A percentile compares a stretch with the other conserved stretches of the same genome.
These are phyloP conservation scores for Botrytis hyacinthi DNA, from an alignment of 2,329 filamentous ascomycete species.

Conservation along the genomic window DNA sequence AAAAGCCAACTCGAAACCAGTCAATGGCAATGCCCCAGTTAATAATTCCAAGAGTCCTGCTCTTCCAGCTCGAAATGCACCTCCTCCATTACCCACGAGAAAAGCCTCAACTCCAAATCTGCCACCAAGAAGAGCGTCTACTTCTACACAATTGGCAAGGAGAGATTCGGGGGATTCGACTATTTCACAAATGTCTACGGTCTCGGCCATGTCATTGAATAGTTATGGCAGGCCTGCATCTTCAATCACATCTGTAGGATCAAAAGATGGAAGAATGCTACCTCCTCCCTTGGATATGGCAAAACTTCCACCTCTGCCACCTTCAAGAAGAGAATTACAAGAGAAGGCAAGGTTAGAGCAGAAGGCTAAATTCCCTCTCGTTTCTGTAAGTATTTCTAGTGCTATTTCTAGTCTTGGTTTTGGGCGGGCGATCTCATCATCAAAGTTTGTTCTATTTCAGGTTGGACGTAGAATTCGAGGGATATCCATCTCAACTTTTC, in stretches of 20 bases:
- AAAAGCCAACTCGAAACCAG: conserved; percentile 30
- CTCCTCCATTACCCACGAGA: conserved; percentile 52
- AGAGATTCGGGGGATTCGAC: conserved; percentile 59
- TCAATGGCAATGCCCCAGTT: conserved; percentile 33
- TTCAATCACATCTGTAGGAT: conserved; percentile 47
- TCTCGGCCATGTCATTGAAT: conserved; percentile 52
- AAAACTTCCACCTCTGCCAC: conserved; percentile 58
- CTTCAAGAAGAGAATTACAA: conserved; percentile 54
- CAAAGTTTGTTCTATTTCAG: background rate
- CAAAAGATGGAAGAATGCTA: conserved; percentile 48
- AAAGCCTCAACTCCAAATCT: conserved; percentile 41
- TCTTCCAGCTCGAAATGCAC: conserved; percentile 35
- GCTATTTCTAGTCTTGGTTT: background rate
- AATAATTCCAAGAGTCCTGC: conserved; percentile 29
- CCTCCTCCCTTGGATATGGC: conserved; percentile 56
- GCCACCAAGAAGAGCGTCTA: conserved; percentile 6
- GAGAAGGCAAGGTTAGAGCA: conserved; percentile 45
- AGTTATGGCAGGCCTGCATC: conserved; percentile 42
- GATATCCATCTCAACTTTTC: background rate
- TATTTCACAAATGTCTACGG: conserved; percentile 51
- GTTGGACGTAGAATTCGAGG: background rate
- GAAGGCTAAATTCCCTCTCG: conserved; percentile 32
- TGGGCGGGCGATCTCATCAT: background rate
- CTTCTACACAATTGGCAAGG: conserved; percentile 40
- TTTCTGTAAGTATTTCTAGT: conserved; percentile 14